These are phyloP conservation scores for Rosa chinensis DNA, from an alignment of 306 rosid genomes.

Conservation along the genomic window DNA sequence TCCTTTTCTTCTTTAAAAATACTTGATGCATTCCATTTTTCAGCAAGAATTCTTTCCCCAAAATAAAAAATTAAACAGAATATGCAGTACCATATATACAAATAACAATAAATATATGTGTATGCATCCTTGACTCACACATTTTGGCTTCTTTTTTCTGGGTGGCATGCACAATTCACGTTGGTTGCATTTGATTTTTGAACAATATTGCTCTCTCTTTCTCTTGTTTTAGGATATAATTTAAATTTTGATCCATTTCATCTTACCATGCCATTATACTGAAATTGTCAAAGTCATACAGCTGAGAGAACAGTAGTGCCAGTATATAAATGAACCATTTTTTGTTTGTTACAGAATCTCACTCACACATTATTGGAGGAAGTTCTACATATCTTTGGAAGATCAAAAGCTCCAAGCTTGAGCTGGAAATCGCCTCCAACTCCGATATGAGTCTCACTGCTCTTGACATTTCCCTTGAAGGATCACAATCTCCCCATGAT, in stretches of 20 bases:
- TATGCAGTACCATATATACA: background rate
- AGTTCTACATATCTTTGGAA: background rate
- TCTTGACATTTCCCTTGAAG: slow-evolving; percentile 15
- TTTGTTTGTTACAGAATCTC: background rate
- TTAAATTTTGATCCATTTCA: background rate
- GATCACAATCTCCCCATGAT: slow-evolving; percentile 11
- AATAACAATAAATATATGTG: background rate
- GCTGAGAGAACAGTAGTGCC: background rate
- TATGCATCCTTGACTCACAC: background rate
- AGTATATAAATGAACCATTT: background rate
- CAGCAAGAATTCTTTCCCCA: background rate
- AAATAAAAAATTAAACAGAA: background rate
- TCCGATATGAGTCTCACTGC: background rate
- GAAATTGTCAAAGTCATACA: background rate
- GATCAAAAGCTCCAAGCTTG: slow-evolving; percentile 4
- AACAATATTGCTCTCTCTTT: background rate
- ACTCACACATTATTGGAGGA: background rate
- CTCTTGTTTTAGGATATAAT: background rate
- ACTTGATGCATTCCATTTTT: background rate
- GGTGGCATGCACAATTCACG: background rate
- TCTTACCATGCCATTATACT: background rate
- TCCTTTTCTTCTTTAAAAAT: background rate
- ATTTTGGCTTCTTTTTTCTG: background rate
- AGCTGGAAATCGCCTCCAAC: background rate
- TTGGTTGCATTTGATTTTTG: background rate